Percentiles rank a stretch among this genome's conserved stretches.
These are phyloP conservation scores for Pythium phragmiticola DNA, from an alignment of 352 stramenopile genomes.

Conservation along the genomic window DNA sequence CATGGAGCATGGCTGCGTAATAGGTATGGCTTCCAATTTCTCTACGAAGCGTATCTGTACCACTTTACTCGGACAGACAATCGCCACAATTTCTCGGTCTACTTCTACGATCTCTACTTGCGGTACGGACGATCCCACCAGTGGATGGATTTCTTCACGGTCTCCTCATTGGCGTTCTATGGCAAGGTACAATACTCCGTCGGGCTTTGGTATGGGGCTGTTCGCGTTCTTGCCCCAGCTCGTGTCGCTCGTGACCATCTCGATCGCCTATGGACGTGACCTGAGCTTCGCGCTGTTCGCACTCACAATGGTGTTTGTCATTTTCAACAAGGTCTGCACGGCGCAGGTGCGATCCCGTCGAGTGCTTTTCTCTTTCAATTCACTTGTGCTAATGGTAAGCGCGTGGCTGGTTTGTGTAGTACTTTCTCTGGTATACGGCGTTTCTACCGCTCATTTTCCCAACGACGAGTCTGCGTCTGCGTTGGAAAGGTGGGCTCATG, in stretches of 20 bases:
- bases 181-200: conserved; percentile 71
- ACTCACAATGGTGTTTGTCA: conserved; percentile 98
- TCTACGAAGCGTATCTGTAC: conserved; percentile 98
- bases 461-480: conserved; percentile 51
- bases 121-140: conserved; percentile 27
- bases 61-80: conserved; percentile 98
- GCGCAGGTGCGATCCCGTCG: conserved; percentile 50
- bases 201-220: conserved; percentile 73
- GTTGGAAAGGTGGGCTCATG: conserved; percentile 65
- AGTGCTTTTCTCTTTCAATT: neutral
- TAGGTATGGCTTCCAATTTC: conserved; percentile 88
- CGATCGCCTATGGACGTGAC: conserved; percentile 69
- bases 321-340: conserved; percentile 96
- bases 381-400: neutral
- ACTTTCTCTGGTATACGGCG: conserved; percentile 98
- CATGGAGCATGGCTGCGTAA: too few relatives aligned
- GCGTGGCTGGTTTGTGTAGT: conserved; percentile 76
- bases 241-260: conserved; percentile 74
- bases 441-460: conserved; percentile 90
- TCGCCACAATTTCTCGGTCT: conserved; percentile 99
- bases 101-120: conserved; percentile 99
- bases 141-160: neutral
- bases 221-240: conserved; percentile 85
- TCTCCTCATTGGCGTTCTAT: neutral
- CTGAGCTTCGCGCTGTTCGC: conserved; percentile 95